These are phyloP conservation scores for Phytophthora boehmeriae DNA, from an alignment of 352 stramenopile species.

Conservation along the genomic window DNA sequence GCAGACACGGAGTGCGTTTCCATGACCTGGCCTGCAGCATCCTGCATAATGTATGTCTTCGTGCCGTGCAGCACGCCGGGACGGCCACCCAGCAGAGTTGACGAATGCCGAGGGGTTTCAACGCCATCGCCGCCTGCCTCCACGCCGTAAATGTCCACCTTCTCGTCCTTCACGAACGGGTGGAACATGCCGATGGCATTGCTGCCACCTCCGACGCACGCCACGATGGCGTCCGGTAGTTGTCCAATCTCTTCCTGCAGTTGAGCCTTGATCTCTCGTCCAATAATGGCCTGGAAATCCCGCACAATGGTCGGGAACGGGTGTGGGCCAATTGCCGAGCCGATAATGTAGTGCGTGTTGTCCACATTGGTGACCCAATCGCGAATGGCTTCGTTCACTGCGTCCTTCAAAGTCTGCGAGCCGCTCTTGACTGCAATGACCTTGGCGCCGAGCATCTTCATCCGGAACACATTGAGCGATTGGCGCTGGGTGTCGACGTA, in stretches of 20 bases:
- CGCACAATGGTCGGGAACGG: slow-evolving; percentile 98
- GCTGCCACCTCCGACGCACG: slow-evolving; percentile 97
- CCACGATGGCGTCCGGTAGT: slow-evolving; percentile 96
- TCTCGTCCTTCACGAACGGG: slow-evolving; percentile 94
- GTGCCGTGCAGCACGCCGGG: slow-evolving; percentile 97
- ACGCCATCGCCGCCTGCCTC: slow-evolving; percentile 96
- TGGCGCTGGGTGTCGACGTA: slow-evolving; percentile 98
- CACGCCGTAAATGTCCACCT: slow-evolving; percentile 95
- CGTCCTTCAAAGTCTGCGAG: slow-evolving; percentile 97
- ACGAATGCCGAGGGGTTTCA: slow-evolving; percentile 91
- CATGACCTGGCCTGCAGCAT: slow-evolving; percentile 93
- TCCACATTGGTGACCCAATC: slow-evolving; percentile 99
- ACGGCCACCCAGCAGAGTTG: slow-evolving; percentile 93
- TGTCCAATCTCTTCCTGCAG: slow-evolving; percentile 95
- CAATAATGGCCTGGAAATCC: slow-evolving; percentile 98
- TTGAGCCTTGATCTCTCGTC: slow-evolving; percentile 93
- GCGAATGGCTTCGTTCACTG: slow-evolving; percentile 98
- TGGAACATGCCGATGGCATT: slow-evolving; percentile 99
- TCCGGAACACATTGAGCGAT: slow-evolving; percentile 98
- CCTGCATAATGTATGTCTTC: slow-evolving; percentile 98
- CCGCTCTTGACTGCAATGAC: slow-evolving; percentile 97
- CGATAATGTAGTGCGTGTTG: slow-evolving; percentile 99
- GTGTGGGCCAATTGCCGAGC: slow-evolving; percentile 97
- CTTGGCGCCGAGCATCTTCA: slow-evolving; percentile 99
- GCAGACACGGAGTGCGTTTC: slow-evolving; percentile 96